These are phyloP conservation scores for Primulina tabacum DNA, from an alignment of 257 asterid species.

Conservation along the genomic window DNA sequence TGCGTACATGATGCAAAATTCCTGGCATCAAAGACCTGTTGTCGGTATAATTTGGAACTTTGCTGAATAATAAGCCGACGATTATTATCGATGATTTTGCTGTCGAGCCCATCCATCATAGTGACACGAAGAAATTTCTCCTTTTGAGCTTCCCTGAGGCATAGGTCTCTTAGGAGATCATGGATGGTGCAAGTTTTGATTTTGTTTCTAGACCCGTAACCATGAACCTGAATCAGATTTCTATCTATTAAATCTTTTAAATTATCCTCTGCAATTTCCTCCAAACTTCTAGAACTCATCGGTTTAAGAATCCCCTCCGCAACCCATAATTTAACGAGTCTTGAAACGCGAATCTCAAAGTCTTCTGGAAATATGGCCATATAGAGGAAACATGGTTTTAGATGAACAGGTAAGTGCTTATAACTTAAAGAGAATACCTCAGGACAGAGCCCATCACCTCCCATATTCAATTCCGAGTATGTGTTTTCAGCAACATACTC, in stretches of 20 bases:
- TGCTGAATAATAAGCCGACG: slow-evolving; percentile 4
- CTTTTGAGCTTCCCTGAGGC: slow-evolving; percentile 17
- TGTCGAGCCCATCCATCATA: no score
- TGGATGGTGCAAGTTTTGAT: slow-evolving; percentile 22
- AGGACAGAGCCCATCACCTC: not conserved
- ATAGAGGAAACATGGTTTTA: slow-evolving; percentile 27
- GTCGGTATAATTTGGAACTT: no score
- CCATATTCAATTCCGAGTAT: not conserved
- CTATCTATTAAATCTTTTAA: slow-evolving; percentile 23
- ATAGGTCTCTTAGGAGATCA: slow-evolving; percentile 29
- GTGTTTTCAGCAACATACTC: not conserved
- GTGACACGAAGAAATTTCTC: slow-evolving; percentile 16
- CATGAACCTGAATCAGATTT: slow-evolving; percentile 16
- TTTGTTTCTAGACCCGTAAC: slow-evolving; percentile 9
- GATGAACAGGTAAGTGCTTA: slow-evolving; percentile 27
- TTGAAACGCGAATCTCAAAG: slow-evolving; percentile 8
- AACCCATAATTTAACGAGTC: slow-evolving; percentile 25
- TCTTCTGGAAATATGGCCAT: slow-evolving; percentile 25
- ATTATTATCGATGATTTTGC: not conserved
- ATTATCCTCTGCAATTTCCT: slow-evolving; percentile 26
- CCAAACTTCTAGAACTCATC: slow-evolving; percentile 13
- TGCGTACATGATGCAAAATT: no score
- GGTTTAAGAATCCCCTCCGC: slow-evolving; percentile 30
- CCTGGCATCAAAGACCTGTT: no score
- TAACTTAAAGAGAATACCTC: slow-evolving; percentile 22